A percentile compares a stretch with the other conserved stretches of the same genome.
Conservation (phyloP, 805 yeast genomes). For the Starmerella riodocensis region DNA sequence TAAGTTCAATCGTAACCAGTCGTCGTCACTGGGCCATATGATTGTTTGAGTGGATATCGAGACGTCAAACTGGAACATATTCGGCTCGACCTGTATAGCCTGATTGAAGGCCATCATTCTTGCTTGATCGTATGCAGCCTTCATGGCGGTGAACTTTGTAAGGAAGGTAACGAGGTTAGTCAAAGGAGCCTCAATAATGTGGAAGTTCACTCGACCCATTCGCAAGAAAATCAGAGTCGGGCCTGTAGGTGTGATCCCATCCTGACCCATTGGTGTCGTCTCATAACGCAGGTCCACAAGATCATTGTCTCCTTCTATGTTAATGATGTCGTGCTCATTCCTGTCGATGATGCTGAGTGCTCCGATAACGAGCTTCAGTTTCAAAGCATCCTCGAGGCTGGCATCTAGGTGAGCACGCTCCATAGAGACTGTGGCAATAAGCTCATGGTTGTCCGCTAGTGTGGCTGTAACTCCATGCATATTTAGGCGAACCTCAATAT, state of each 20-base stretch:
- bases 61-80: slow-evolving; percentile 56
- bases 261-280: slow-evolving; percentile 39
- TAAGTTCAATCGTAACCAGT: slow-evolving; percentile 53
- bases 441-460: slow-evolving; percentile 69
- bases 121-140: slow-evolving; percentile 76
- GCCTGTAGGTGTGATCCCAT: slow-evolving; percentile 30
- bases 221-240: slow-evolving; percentile 44
- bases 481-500: slow-evolving; percentile 49
- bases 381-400: slow-evolving; percentile 52
- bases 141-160: slow-evolving; percentile 70
- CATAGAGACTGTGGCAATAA: slow-evolving; percentile 64
- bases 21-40: slow-evolving; percentile 53
- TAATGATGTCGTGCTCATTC: slow-evolving; percentile 37
- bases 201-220: slow-evolving; percentile 59
- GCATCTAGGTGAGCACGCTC: slow-evolving; percentile 60
- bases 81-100: slow-evolving; percentile 50
- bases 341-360: slow-evolving; percentile 51
- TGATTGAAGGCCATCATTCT: slow-evolving; percentile 79
- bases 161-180: slow-evolving; percentile 52
- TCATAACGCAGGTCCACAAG: slow-evolving; percentile 75
- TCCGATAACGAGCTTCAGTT: slow-evolving; percentile 66
- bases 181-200: slow-evolving; percentile 49
- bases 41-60: slow-evolving; percentile 69
- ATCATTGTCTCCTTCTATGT: slow-evolving; percentile 73
- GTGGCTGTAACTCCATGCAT: slow-evolving; percentile 63